Conservation (phyloP, 2,329 filamentous ascomycete genomes). For the Pseudophaeomoniella oleicola region DNA sequence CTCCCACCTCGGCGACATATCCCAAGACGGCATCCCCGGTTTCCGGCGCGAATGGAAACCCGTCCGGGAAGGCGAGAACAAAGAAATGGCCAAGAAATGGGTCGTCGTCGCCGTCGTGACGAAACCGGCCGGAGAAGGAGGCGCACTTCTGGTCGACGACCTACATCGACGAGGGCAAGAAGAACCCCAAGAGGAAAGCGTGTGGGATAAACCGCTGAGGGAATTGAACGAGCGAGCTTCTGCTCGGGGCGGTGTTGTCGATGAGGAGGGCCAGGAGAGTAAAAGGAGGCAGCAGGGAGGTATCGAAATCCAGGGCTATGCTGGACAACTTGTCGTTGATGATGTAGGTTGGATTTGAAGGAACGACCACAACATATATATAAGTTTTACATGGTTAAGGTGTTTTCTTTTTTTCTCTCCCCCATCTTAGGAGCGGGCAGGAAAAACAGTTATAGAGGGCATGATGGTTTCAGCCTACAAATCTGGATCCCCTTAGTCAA, state of each 20-base stretch:
- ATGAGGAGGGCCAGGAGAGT: not conserved
- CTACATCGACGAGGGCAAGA: not conserved
- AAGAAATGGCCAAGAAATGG: not conserved
- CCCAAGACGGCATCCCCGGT: not conserved
- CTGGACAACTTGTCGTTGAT: not conserved
- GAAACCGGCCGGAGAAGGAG: not conserved
- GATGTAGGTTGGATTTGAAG: not conserved
- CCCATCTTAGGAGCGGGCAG: too few relatives aligned
- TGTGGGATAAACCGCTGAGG: not conserved
- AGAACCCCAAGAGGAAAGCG: not conserved
- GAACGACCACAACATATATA: too few relatives aligned
- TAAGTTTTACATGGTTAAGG: too few relatives aligned
- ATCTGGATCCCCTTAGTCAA: too few relatives aligned
- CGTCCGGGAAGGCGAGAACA: not conserved
- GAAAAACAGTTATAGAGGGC: too few relatives aligned
- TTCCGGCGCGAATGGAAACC: not conserved
- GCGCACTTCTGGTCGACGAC: not conserved
- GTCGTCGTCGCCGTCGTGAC: not conserved
- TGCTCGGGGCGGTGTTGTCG: not conserved
- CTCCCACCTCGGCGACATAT: not conserved
- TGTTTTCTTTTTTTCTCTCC: too few relatives aligned
- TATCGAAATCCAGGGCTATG: not conserved
- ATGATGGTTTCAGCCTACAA: too few relatives aligned
- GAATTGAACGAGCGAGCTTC: not conserved
- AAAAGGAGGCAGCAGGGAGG: not conserved